Conservation (phyloP, 129 eudicot species). For the Ambrosia trifida region DNA sequence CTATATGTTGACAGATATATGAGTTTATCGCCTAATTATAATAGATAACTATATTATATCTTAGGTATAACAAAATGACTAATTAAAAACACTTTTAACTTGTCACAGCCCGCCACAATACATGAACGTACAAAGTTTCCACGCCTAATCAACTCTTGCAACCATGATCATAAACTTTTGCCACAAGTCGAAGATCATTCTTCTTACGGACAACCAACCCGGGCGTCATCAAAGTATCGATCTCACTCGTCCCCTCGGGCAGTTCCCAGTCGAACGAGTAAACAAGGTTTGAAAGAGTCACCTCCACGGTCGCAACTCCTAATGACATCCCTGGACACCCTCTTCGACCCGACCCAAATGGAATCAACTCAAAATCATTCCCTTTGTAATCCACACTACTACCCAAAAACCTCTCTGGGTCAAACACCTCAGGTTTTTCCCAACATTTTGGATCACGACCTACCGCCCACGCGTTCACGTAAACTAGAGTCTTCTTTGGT, state of each 20-base stretch:
- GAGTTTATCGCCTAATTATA: no score
- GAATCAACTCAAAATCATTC: slow-evolving; percentile 35
- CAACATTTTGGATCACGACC: slow-evolving; percentile 47
- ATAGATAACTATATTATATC: no score
- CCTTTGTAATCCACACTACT: slow-evolving; percentile 38
- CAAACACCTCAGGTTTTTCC: slow-evolving; percentile 37
- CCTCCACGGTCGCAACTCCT: slow-evolving; percentile 37
- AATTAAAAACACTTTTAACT: no score
- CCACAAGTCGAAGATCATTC: slow-evolving; percentile 29
- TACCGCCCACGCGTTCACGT: slow-evolving; percentile 42
- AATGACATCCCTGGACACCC: slow-evolving; percentile 39
- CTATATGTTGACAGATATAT: no score
- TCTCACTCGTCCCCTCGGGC: slow-evolving; percentile 27
- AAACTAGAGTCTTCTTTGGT: slow-evolving; percentile 32
- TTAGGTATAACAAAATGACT: no score
- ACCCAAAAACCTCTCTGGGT: slow-evolving; percentile 42
- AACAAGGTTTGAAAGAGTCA: slow-evolving; percentile 35
- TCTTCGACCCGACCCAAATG: slow-evolving; percentile 45
- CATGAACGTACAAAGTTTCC: neutral
- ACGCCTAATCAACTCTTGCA: neutral
- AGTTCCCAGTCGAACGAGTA: slow-evolving; percentile 41
- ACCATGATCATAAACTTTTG: slow-evolving; percentile 17
- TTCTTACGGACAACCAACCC: slow-evolving; percentile 38
- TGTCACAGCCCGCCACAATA: neutral
- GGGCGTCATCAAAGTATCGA: slow-evolving; percentile 32